Conservation (phyloP, 352 stramenopile genomes). For the Pelagophyceae sp. region DNA sequence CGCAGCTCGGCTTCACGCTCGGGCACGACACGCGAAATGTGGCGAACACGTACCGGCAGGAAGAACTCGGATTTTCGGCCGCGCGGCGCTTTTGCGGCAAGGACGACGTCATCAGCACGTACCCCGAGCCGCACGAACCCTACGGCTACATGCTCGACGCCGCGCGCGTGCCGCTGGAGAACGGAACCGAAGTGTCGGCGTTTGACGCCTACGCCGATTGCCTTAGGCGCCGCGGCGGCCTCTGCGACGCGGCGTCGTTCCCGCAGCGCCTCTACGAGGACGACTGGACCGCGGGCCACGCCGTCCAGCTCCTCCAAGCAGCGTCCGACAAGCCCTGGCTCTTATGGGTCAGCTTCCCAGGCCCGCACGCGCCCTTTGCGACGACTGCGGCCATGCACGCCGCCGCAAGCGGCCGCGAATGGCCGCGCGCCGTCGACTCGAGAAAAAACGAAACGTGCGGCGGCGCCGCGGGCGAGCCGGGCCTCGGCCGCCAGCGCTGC, state of each 20-base stretch:
- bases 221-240: neutral
- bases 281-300: constrained; percentile 23
- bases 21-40: neutral
- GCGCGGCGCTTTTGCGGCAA: constrained; percentile 23
- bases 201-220: constrained; percentile 18
- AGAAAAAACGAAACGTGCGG: no score
- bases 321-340: constrained; percentile 23
- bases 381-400: constrained; percentile 19
- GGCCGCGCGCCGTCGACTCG: constrained; percentile 19
- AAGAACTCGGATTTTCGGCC: constrained; percentile 26
- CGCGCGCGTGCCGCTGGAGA: constrained; percentile 4
- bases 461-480: neutral
- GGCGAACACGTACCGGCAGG: neutral
- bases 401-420: neutral
- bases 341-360: constrained; percentile 26
- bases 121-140: constrained; percentile 17
- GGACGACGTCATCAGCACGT: constrained; percentile 4
- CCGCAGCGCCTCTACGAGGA: constrained; percentile 22
- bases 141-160: constrained; percentile 21
- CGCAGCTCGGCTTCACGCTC: neutral
- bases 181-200: constrained; percentile 22
- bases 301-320: constrained; percentile 18
- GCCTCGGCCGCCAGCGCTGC: constrained; percentile 17
- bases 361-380: constrained; percentile 24
- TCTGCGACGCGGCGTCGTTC: constrained; percentile 20